phyloP scores from a whole-genome alignment of 345 rosid species.

The Eucalyptus pumila region DNA sequence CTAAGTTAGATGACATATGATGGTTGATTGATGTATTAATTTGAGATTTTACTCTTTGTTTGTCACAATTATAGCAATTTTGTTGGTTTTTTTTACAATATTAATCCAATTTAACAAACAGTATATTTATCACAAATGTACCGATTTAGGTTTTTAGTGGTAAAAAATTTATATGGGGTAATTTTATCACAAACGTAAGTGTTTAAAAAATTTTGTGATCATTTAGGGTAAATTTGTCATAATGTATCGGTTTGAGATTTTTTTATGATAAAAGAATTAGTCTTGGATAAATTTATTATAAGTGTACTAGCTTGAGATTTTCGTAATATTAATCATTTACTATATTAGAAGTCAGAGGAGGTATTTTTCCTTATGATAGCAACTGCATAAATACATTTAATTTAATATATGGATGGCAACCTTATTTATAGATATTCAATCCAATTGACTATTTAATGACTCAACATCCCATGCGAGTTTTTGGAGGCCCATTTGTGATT shows the following conservation, averaged over 20 bases:
- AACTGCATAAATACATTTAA: not conserved
- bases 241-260: no score
- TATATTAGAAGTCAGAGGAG: no score
- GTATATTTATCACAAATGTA: no score
- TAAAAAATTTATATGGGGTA: no score
- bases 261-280: no score
- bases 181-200: no score
- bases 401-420: not conserved
- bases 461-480: not conserved
- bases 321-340: no score
- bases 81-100: no score
- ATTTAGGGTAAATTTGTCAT: no score
- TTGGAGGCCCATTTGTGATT: not conserved
- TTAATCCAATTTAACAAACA: no score
- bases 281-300: rapidly evolving
- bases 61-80: rapidly evolving
- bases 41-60: rapidly evolving
- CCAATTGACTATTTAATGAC: not conserved
- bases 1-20: rapidly evolving
- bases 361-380: not conserved
- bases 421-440: not conserved
- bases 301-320: rapidly evolving
- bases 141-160: rapidly evolving
- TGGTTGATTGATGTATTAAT: no score
- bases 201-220: no score